These are phyloP conservation scores for Geotrichum histeridarum DNA, from an alignment of 1,139 yeast species.

Conservation along the genomic window DNA sequence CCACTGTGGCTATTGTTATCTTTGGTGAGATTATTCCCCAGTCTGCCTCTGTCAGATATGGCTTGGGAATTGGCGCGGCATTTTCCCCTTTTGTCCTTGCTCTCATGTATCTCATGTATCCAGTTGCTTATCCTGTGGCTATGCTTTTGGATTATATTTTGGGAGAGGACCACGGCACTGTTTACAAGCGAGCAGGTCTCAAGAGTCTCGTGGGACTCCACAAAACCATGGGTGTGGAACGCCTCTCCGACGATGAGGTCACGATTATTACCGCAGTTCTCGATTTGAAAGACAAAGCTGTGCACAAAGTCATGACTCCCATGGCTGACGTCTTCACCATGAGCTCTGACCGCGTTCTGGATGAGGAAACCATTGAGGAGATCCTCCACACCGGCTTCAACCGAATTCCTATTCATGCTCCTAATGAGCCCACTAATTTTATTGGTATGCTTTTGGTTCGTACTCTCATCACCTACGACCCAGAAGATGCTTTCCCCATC, in stretches of 20 bases:
- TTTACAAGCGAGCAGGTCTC: conserved; percentile 86
- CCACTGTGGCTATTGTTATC: conserved; percentile 86
- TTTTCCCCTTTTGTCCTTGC: conserved; percentile 82
- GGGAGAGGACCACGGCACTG: conserved; percentile 96
- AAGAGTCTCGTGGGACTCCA: conserved; percentile 91
- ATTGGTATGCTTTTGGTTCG: conserved; percentile 93
- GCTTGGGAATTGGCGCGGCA: conserved; percentile 83
- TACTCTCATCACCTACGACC: conserved; percentile 89
- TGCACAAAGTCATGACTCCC: conserved; percentile 88
- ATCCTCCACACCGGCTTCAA: conserved; percentile 93
- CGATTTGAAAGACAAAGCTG: conserved; percentile 88
- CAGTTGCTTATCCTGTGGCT: conserved; percentile 89
- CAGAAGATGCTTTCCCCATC: conserved; percentile 90
- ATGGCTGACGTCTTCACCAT: conserved; percentile 84
- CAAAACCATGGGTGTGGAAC: conserved; percentile 78
- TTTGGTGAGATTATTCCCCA: conserved; percentile 98
- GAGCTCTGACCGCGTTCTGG: conserved; percentile 76
- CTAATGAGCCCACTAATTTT: conserved; percentile 83
- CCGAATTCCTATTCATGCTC: conserved; percentile 90
- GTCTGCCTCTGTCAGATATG: conserved; percentile 85
- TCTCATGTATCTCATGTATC: conserved; percentile 86
- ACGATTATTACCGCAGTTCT: conserved; percentile 91
- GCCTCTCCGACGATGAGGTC: conserved; percentile 90
- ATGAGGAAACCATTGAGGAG: conserved; percentile 80
- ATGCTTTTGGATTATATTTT: conserved; percentile 69